A percentile compares a stretch with the other conserved stretches of the same genome.
These are phyloP conservation scores for Alternaria arbusti DNA, from an alignment of 2,329 filamentous ascomycete species.

Conservation along the genomic window DNA sequence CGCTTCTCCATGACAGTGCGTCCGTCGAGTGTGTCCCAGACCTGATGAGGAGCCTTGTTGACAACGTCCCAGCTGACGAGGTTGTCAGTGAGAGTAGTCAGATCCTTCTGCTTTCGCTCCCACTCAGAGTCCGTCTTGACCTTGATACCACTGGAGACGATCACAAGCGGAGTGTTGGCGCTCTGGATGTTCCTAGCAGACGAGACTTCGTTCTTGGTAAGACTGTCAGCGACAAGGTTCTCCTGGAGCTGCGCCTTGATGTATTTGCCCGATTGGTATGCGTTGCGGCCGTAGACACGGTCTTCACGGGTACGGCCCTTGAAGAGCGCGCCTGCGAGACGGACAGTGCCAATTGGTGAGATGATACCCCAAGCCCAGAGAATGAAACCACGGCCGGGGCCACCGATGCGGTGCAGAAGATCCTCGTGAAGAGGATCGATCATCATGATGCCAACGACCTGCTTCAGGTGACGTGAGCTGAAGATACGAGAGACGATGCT, in stretches of 20 bases:
- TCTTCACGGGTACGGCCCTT: constrained; percentile 80
- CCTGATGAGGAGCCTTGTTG: constrained; percentile 79
- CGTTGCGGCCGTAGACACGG: constrained; percentile 79
- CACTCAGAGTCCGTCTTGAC: constrained; percentile 72
- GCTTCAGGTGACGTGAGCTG: constrained; percentile 76
- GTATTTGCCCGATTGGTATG: constrained; percentile 80
- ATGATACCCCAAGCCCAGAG: constrained; percentile 87
- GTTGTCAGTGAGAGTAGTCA: constrained; percentile 80
- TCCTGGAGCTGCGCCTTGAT: constrained; percentile 94
- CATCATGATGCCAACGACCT: constrained; percentile 79
- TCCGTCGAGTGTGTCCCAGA: constrained; percentile 80
- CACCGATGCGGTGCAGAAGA: constrained; percentile 71
- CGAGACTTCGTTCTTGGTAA: constrained; percentile 82
- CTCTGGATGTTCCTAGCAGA: constrained; percentile 81
- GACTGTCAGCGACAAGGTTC: constrained; percentile 81
- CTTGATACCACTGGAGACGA: constrained; percentile 82
- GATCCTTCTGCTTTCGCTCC: constrained; percentile 83
- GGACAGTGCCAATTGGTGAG: constrained; percentile 84
- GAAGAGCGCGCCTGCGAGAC: constrained; percentile 81
- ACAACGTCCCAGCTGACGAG: constrained; percentile 87
- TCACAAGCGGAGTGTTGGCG: constrained; percentile 73
- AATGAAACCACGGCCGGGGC: constrained; percentile 74
- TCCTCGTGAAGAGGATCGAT: constrained; percentile 92
- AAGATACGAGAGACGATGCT: constrained; percentile 92
- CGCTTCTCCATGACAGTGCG: constrained; percentile 78